Conservation (phyloP, 2,329 filamentous ascomycete genomes). For the Nigrospora osmanthi region DNA sequence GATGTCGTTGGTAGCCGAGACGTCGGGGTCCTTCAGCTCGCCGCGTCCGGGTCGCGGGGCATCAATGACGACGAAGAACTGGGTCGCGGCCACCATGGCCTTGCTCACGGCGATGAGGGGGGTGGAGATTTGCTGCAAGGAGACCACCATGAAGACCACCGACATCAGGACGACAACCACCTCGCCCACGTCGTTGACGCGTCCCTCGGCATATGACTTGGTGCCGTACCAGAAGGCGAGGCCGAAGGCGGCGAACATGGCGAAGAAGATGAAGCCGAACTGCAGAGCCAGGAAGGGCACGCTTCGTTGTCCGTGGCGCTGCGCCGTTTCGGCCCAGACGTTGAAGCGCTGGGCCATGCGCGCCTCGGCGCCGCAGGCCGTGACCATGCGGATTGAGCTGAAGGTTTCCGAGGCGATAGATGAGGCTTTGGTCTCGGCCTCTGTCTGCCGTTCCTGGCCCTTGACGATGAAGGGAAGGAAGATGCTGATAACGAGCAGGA, state of each 20-base stretch:
- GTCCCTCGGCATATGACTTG: slow-evolving; percentile 37
- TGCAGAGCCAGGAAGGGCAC: slow-evolving; percentile 44
- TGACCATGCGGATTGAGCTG: slow-evolving; percentile 51
- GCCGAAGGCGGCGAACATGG: slow-evolving; percentile 42
- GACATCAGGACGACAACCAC: slow-evolving; percentile 51
- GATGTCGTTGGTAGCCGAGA: slow-evolving; percentile 44
- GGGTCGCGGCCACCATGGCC: slow-evolving; percentile 48
- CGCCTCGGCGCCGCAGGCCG: slow-evolving; percentile 53
- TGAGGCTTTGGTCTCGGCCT: slow-evolving; percentile 48
- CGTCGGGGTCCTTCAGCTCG: slow-evolving; percentile 38
- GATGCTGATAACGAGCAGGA: slow-evolving; percentile 37
- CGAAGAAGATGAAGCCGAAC: slow-evolving; percentile 48
- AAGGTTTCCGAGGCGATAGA: slow-evolving; percentile 56
- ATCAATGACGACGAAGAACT: slow-evolving; percentile 49
- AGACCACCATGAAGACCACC: slow-evolving; percentile 50
- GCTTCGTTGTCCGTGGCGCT: slow-evolving; percentile 36
- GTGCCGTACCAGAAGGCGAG: slow-evolving; percentile 58
- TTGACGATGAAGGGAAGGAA: slow-evolving; percentile 50
- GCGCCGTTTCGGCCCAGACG: slow-evolving; percentile 46
- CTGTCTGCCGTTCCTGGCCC: slow-evolving; percentile 34
- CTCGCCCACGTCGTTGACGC: slow-evolving; percentile 39
- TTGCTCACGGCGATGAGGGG: slow-evolving; percentile 52
- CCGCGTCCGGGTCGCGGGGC: slow-evolving; percentile 32
- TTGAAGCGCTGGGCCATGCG: slow-evolving; percentile 46
- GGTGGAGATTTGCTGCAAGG: slow-evolving; percentile 47